Evolutionary conservation across 1,284 basidiomycete genomes (phyloP).

Genomic region (Marasmius tenuissimus): DNA sequence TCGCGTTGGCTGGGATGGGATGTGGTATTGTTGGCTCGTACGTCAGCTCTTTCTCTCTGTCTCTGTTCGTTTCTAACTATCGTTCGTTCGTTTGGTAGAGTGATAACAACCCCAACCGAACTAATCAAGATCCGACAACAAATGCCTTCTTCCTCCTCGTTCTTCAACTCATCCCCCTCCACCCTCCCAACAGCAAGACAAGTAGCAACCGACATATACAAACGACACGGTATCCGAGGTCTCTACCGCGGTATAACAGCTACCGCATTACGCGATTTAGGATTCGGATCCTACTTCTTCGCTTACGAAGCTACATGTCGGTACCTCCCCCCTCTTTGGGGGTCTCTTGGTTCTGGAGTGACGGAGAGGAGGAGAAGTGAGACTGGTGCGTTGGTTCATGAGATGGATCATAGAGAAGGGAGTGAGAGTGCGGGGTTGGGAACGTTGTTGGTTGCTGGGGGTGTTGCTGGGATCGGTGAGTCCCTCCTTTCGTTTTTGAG

Average conservation of each 20-base stretch:
- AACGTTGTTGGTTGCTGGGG: conserved; percentile 74
- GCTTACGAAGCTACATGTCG: conserved; percentile 81
- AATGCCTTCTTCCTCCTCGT: conserved; percentile 29
- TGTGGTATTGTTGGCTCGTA: conserved; percentile 79
- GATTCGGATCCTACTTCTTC: conserved; percentile 83
- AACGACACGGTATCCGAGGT: conserved; percentile 57
- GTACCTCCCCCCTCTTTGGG: conserved; percentile 38
- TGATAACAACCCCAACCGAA: conserved; percentile 81
- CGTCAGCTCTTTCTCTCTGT: no score
- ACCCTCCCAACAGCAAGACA: conserved; percentile 42
- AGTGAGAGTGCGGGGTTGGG: conserved; percentile 45
- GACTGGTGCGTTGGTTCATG: conserved; percentile 39
- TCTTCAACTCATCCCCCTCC: conserved; percentile 10
- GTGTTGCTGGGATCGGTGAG: conserved; percentile 65
- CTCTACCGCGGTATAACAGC: conserved; percentile 77
- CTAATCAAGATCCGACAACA: conserved; percentile 87
- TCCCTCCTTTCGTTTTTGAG: neutral
- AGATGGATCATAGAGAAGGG: conserved; percentile 44
- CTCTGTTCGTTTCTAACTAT: no score
- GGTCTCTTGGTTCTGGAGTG: conserved; percentile 11
- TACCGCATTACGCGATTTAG: conserved; percentile 74
- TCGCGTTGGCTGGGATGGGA: conserved; percentile 74
- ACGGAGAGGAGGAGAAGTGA: conserved; percentile 17
- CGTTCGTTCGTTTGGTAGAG: no score
- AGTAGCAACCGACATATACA: conserved; percentile 56